A percentile compares a stretch with the other conserved stretches of the same genome.
phyloP scores from a whole-genome alignment of 2,329 filamentous ascomycete species.

The Claviceps pusilla region DNA sequence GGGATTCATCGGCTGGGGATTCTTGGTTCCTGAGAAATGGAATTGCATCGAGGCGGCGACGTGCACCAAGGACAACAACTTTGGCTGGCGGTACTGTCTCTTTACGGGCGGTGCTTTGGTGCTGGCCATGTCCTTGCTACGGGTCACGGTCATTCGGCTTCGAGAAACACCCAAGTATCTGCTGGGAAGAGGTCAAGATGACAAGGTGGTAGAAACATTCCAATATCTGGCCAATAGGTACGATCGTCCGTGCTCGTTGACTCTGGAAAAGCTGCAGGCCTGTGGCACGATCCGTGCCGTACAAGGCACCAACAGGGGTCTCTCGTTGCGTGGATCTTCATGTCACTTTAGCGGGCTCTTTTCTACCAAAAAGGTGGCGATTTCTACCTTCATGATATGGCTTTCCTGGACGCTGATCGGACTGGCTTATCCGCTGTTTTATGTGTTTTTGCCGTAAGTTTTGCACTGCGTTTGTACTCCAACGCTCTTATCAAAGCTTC shows the following conservation, averaged over 20 bases:
- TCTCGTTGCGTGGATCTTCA: constrained; percentile 18
- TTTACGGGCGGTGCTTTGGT: constrained; percentile 31
- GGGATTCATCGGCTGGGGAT: constrained; percentile 29
- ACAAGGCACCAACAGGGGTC: constrained; percentile 17
- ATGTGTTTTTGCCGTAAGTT: constrained; percentile 51
- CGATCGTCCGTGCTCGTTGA: constrained; percentile 24
- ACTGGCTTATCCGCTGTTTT: constrained; percentile 59
- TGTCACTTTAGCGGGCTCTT: constrained; percentile 53
- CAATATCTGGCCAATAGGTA: constrained; percentile 34
- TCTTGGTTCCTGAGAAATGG: constrained; percentile 32
- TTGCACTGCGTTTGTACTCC: neutral
- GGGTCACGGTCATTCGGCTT: constrained; percentile 30
- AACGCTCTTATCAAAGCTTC: too few species aligned
- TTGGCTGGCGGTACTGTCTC: constrained; percentile 34
- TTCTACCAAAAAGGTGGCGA: constrained; percentile 39
- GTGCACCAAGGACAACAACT: constrained; percentile 30
- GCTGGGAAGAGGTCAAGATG: constrained; percentile 29
- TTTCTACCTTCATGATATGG: constrained; percentile 52
- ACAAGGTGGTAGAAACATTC: constrained; percentile 32
- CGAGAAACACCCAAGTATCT: constrained; percentile 35
- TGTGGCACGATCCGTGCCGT: constrained; percentile 27
- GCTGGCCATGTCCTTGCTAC: constrained; percentile 28
- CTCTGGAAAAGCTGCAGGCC: constrained; percentile 28
- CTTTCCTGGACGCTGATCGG: constrained; percentile 56
- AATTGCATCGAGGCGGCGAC: constrained; percentile 27